A percentile compares a stretch with the other conserved stretches of the same genome.
phyloP scores from a whole-genome alignment of 805 yeast genomes.

The Nakazawaea sp. region DNA sequence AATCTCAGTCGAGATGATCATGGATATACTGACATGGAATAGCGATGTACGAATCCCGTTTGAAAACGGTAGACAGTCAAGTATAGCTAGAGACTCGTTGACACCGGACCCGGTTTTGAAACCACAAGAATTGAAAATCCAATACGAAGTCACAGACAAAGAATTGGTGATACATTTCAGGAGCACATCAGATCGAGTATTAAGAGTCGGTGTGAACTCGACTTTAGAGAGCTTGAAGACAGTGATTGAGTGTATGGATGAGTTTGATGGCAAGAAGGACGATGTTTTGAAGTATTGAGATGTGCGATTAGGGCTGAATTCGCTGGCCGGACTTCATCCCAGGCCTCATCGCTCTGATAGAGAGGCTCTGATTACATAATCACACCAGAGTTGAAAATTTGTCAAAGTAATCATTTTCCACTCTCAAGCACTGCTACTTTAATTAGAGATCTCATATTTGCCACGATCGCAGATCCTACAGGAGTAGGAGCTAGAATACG shows the following conservation, averaged over 20 bases:
- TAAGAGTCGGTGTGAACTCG: slow-evolving; percentile 81
- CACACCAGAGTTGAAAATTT: too few species aligned
- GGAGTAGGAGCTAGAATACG: too few species aligned
- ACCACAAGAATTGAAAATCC: slow-evolving; percentile 54
- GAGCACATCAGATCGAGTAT: slow-evolving; percentile 64
- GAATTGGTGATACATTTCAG: slow-evolving; percentile 40
- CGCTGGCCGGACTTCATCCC: too few species aligned
- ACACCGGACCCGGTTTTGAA: slow-evolving; percentile 78
- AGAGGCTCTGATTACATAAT: too few species aligned
- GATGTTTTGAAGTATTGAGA: neutral
- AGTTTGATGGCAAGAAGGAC: slow-evolving; percentile 36
- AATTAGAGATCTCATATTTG: too few species aligned
- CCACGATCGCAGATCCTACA: too few species aligned
- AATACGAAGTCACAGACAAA: slow-evolving; percentile 28
- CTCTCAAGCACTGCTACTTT: too few species aligned
- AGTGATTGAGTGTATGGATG: slow-evolving; percentile 74
- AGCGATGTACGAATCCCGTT: slow-evolving; percentile 59
- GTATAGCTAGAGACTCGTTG: slow-evolving; percentile 53
- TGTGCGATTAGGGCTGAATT: too few species aligned
- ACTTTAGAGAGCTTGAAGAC: slow-evolving; percentile 72
- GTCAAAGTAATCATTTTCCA: too few species aligned
- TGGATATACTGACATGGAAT: neutral
- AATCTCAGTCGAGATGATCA: too few species aligned
- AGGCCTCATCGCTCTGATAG: too few species aligned
- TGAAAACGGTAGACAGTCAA: slow-evolving; percentile 48